These are phyloP conservation scores for Neurospora sp. DNA, from an alignment of 495 filamentous ascomycete genomes.

Conservation along the genomic window DNA sequence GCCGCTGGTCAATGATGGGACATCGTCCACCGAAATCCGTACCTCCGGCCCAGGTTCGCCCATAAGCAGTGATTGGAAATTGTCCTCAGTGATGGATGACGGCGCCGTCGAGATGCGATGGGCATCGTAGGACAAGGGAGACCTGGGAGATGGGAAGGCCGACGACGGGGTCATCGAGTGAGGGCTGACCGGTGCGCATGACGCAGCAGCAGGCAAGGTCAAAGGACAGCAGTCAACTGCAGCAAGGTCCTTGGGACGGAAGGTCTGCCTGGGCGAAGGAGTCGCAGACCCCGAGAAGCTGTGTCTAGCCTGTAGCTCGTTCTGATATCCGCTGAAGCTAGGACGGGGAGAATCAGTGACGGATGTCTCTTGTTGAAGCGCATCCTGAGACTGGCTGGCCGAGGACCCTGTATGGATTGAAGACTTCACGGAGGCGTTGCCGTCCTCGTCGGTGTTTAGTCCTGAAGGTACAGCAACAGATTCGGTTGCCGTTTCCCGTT, in stretches of 20 bases:
- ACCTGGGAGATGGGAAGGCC: conserved; percentile 47
- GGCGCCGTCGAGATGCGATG: conserved; percentile 61
- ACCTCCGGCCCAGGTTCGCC: conserved; percentile 54
- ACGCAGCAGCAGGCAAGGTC: conserved; percentile 27
- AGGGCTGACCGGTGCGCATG: conserved; percentile 42
- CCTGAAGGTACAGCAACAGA: neutral
- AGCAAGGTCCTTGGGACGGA: conserved; percentile 45
- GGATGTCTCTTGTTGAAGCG: neutral
- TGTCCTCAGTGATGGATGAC: conserved; percentile 61
- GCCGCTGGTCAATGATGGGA: conserved; percentile 78
- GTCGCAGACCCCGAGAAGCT: conserved; percentile 40
- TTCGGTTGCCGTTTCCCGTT: neutral
- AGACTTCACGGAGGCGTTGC: neutral
- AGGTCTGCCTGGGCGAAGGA: conserved; percentile 45
- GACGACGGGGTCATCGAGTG: conserved; percentile 43
- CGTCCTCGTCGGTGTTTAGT: neutral
- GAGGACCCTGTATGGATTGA: neutral
- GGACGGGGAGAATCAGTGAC: conserved; percentile 15
- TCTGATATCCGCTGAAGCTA: neutral
- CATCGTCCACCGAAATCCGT: conserved; percentile 73
- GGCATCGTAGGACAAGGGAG: conserved; percentile 55
- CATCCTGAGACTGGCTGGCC: neutral
- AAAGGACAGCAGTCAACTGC: conserved; percentile 40
- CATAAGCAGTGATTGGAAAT: conserved; percentile 49
- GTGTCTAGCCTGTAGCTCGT: neutral